Base-by-base conservation (phyloP, 2,329 filamentous ascomycete genomes). In the Paraconiothyrium sp. region DNA sequence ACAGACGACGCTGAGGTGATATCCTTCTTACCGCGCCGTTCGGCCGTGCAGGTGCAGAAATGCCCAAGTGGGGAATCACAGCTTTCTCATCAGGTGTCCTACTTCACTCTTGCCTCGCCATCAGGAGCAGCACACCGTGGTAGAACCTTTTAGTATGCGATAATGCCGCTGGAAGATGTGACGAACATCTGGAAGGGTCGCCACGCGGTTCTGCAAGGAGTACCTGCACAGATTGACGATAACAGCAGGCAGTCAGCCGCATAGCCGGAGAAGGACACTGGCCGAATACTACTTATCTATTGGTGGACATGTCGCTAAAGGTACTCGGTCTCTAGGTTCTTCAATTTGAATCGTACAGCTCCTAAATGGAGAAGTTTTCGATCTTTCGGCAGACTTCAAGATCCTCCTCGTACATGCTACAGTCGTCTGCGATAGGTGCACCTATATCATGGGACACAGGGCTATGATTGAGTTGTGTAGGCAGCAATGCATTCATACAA, bases 51-150 rank as follows among this genome's bases (percentile, higher is more conserved):
- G 54, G 11, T 37, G n/a, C 20, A 47, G n/a, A 20, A 30, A 2
- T 27, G 43, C 54, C 43, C 43, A 56, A 56, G 51, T 37, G 51
- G 51, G 39, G 51, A n/a, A n/a, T 5, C 22, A 30, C 4, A 37
- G 22, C 5, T 20, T 13, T 7, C 34, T 2, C 50, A 16, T 22
- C 22, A 24, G 37, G 13, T 11, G 48, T 35, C 32, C 24, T 20
- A n/a, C 48, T 51, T 51, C 48, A 51, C 32, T 3, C 5, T 3
- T 22, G 4, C 48, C 6, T 51, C 16, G n/a, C 14, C 3, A 22
- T 24, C 4, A 32, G 32, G n/a, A 34, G 20, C 22, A 22, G 48
- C 24, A 24, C 46, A n/a, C 8, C 30, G 24, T 30, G 46, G 2
- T 22, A 8, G n/a, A 22, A 35, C 16, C 3, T 14, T 24, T 37